Percentiles rank a stretch among this genome's conserved stretches.
Conservation (phyloP, 352 stramenopile species). For the Pythium plurisporium region DNA sequence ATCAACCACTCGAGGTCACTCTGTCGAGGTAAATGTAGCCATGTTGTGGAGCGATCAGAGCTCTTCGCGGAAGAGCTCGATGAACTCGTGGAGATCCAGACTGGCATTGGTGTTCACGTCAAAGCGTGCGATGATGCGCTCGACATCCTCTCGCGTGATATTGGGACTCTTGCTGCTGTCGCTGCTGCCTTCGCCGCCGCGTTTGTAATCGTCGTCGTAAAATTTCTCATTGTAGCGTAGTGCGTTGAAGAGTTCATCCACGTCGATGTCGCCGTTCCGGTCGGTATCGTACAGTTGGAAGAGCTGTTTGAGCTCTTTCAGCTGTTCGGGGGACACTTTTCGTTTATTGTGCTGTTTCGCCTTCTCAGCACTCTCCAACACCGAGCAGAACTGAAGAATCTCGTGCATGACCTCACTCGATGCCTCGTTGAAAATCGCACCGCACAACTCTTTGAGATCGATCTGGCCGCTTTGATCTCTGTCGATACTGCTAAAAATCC, state of each 20-base stretch:
- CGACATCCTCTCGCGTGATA: slow-evolving; percentile 56
- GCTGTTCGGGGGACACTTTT: slow-evolving; percentile 45
- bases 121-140: slow-evolving; percentile 70
- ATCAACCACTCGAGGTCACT: neutral
- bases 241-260: slow-evolving; percentile 58
- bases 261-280: slow-evolving; percentile 64
- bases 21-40: slow-evolving; percentile 1
- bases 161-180: neutral
- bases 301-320: slow-evolving; percentile 56
- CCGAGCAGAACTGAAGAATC: slow-evolving; percentile 47
- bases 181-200: neutral
- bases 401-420: slow-evolving; percentile 36
- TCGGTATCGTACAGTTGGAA: slow-evolving; percentile 74
- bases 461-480: slow-evolving; percentile 71
- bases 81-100: slow-evolving; percentile 73
- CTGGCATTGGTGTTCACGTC: slow-evolving; percentile 69
- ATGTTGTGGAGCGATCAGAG: slow-evolving; percentile 29
- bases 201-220: slow-evolving; percentile 36
- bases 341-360: slow-evolving; percentile 45
- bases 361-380: slow-evolving; percentile 52
- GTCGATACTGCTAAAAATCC: slow-evolving; percentile 78
- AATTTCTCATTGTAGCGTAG: slow-evolving; percentile 70
- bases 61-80: slow-evolving; percentile 75
- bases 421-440: slow-evolving; percentile 55
- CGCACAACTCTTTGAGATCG: slow-evolving; percentile 57